Conservation (phyloP, 257 asterid genomes). For the Oldenlandia corymbosa region DNA sequence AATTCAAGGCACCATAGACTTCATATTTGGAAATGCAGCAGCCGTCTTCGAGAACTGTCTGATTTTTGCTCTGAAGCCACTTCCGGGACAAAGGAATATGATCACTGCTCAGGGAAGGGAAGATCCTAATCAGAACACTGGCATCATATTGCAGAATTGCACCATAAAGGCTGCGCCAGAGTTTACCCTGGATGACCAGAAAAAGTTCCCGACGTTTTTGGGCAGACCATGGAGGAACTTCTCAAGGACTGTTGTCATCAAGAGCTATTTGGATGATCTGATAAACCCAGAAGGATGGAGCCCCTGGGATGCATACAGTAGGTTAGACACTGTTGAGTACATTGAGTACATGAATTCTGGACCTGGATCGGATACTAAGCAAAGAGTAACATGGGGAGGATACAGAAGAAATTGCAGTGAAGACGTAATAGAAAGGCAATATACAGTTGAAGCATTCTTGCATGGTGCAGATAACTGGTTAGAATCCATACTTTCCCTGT, state of each 20-base stretch:
- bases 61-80: slow-evolving; percentile 52
- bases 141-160: slow-evolving; percentile 53
- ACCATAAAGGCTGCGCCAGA: slow-evolving; percentile 44
- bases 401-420: slow-evolving; percentile 39
- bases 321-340: slow-evolving; percentile 47
- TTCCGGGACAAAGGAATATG: slow-evolving; percentile 52
- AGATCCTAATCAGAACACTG: slow-evolving; percentile 65
- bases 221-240: slow-evolving; percentile 82
- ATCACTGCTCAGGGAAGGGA: slow-evolving; percentile 77
- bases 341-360: slow-evolving; percentile 60
- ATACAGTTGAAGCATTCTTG: slow-evolving; percentile 39
- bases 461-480: slow-evolving; percentile 41
- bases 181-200: slow-evolving; percentile 26
- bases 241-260: slow-evolving; percentile 47
- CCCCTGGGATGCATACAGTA: slow-evolving; percentile 46
- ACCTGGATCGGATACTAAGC: slow-evolving; percentile 48
- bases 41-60: slow-evolving; percentile 58
- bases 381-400: slow-evolving; percentile 50
- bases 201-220: slow-evolving; percentile 36
- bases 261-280: slow-evolving; percentile 54
- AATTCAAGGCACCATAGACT: slow-evolving; percentile 59
- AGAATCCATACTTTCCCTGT: slow-evolving; percentile 21
- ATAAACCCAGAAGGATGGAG: slow-evolving; percentile 60
- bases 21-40: slow-evolving; percentile 81
- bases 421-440: slow-evolving; percentile 43